phyloP scores from a whole-genome alignment of 75 land plant species.

The Larix kaempferi region DNA sequence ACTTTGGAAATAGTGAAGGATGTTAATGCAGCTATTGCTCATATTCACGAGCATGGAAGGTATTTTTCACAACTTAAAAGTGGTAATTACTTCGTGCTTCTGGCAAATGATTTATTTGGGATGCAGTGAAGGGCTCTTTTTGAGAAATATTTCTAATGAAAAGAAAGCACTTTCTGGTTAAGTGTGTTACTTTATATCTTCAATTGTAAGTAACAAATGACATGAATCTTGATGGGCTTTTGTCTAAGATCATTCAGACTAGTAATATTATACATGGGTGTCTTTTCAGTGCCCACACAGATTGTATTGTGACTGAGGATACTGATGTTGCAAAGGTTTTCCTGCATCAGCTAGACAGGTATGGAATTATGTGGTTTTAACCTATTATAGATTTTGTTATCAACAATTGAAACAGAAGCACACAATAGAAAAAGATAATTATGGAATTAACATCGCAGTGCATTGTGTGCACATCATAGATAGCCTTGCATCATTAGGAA shows the following conservation, averaged over 20 bases:
- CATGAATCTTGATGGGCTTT: neutral
- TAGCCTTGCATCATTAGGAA: neutral
- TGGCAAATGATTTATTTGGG: neutral
- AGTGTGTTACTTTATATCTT: neutral
- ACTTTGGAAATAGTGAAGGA: slow-evolving; percentile 89
- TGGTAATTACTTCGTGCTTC: neutral
- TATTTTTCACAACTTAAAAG: slow-evolving; percentile 9
- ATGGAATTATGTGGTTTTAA: neutral
- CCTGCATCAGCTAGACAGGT: slow-evolving; percentile 87
- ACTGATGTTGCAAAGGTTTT: slow-evolving; percentile 64
- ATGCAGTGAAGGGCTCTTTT: neutral
- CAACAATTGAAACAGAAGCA: neutral
- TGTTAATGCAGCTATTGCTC: slow-evolving; percentile 82
- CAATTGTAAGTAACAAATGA: neutral
- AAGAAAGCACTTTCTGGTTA: neutral
- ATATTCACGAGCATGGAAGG: slow-evolving; percentile 94
- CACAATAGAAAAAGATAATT: too few species aligned
- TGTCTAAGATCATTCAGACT: neutral
- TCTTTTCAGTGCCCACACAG: slow-evolving; percentile 86
- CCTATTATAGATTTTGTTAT: neutral
- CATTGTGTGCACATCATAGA: neutral
- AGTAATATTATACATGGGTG: neutral
- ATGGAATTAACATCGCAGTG: neutral
- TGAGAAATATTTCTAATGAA: neutral
- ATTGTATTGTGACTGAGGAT: slow-evolving; percentile 86